Evolutionary conservation across 2,329 filamentous ascomycete genomes (phyloP).

Genomic region (Clonostachys solani): DNA sequence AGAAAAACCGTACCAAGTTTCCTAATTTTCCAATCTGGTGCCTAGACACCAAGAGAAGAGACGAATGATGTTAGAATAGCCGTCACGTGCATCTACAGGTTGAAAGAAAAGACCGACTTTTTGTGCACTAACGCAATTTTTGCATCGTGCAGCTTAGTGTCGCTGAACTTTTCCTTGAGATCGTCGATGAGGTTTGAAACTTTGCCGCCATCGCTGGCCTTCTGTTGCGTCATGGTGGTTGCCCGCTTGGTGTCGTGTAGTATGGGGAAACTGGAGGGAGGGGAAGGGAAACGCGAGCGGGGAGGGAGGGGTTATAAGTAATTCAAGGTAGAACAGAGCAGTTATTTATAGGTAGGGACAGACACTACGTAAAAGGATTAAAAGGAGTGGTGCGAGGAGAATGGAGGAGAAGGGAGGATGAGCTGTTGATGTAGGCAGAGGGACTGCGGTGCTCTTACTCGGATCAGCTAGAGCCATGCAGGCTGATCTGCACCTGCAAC

Average conservation of each 20-base stretch:
- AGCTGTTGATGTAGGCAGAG: no score
- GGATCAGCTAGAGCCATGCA: no score
- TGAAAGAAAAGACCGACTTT: slow-evolving; percentile 38
- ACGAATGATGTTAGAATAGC: no score
- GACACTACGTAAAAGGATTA: no score
- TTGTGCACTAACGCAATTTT: slow-evolving; percentile 55
- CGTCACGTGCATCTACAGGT: neutral
- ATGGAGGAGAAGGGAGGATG: no score
- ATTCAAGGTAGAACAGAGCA: neutral
- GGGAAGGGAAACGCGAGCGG: neutral
- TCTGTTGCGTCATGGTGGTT: neutral
- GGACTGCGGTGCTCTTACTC: no score
- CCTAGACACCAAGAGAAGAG: slow-evolving; percentile 10
- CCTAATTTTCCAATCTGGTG: slow-evolving; percentile 59
- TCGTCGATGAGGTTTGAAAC: slow-evolving; percentile 29
- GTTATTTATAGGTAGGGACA: no score
- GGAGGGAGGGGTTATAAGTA: neutral
- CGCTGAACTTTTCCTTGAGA: slow-evolving; percentile 51
- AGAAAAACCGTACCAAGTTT: slow-evolving; percentile 44
- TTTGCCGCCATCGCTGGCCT: neutral
- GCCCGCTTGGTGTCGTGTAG: neutral
- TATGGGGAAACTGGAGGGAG: neutral
- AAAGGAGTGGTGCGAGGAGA: no score
- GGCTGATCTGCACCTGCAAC: no score
- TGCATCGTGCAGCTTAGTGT: slow-evolving; percentile 49